Percentiles rank a stretch among this genome's conserved stretches.
Conservation (phyloP, 23 red algal species). For the Gracilaria gracilis region DNA sequence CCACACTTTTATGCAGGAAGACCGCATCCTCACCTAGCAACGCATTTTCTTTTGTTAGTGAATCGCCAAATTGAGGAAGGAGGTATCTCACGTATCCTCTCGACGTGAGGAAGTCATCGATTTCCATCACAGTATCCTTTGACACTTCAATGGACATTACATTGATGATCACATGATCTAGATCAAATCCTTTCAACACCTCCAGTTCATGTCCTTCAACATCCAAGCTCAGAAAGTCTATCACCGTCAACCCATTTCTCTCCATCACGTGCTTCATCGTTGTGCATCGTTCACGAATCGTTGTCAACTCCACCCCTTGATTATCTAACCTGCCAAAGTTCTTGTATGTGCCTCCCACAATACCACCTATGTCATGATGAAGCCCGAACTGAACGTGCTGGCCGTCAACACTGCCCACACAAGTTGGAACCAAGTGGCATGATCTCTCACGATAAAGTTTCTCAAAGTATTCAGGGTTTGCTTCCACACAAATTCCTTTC, state of each 20-base stretch:
- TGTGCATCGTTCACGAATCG: conserved; percentile 43
- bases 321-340: conserved; percentile 28
- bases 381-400: conserved; percentile 32
- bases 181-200: conserved; percentile 56
- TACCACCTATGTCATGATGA: conserved; percentile 32
- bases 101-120: conserved; percentile 11
- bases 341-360: conserved; percentile 51
- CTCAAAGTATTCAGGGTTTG: conserved; percentile 37
- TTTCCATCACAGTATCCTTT: neutral
- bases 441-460: conserved; percentile 18
- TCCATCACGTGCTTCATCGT: conserved; percentile 13
- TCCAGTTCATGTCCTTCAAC: conserved; percentile 66
- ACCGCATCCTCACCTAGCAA: conserved; percentile 10
- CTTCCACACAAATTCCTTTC: conserved; percentile 69
- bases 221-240: conserved; percentile 65
- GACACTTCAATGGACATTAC: conserved; percentile 5
- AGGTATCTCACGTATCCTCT: neutral
- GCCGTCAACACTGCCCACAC: conserved; percentile 27
- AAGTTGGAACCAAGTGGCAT: conserved; percentile 59
- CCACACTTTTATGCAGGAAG: conserved; percentile 1
- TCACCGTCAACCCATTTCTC: conserved; percentile 1
- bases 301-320: neutral
- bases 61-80: neutral
- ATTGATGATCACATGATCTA: conserved; percentile 8
- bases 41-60: neutral